phyloP scores from a whole-genome alignment of 257 asterid species.

The Fraxinus pennsylvanica region DNA sequence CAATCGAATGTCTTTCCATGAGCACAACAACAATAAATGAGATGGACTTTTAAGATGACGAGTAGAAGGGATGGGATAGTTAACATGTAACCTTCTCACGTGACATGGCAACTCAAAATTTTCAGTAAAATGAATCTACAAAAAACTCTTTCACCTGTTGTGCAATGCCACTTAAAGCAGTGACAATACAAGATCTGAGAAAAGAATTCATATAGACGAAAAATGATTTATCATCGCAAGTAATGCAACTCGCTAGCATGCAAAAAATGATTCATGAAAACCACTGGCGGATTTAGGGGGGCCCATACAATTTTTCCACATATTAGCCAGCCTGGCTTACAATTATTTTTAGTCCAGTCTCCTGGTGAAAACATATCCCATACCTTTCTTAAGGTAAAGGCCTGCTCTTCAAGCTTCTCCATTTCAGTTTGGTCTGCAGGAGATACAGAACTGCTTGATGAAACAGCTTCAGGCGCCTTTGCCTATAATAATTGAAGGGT shows the following conservation, averaged over 20 bases:
- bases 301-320: no score
- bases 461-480: slow-evolving; percentile 52
- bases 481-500: slow-evolving; percentile 40
- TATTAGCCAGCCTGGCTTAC: no score
- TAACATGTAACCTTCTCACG: not conserved
- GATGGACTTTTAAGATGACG: not conserved
- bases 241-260: slow-evolving; percentile 7
- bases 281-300: no score
- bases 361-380: not conserved
- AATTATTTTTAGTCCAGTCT: no score
- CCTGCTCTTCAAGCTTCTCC: slow-evolving; percentile 76
- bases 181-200: slow-evolving; percentile 1
- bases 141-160: not conserved
- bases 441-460: slow-evolving; percentile 43
- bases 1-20: slow-evolving; percentile 13
- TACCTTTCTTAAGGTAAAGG: slow-evolving; percentile 66
- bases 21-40: not conserved
- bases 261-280: not conserved
- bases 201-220: not conserved
- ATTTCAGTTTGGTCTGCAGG: slow-evolving; percentile 63
- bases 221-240: slow-evolving; percentile 8
- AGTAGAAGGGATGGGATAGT: not conserved
- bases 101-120: not conserved
- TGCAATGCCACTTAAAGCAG: not conserved
- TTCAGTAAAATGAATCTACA: not conserved